These are phyloP conservation scores for Saccharomycopsis phalli DNA, from an alignment of 1,139 yeast species.

Conservation along the genomic window DNA sequence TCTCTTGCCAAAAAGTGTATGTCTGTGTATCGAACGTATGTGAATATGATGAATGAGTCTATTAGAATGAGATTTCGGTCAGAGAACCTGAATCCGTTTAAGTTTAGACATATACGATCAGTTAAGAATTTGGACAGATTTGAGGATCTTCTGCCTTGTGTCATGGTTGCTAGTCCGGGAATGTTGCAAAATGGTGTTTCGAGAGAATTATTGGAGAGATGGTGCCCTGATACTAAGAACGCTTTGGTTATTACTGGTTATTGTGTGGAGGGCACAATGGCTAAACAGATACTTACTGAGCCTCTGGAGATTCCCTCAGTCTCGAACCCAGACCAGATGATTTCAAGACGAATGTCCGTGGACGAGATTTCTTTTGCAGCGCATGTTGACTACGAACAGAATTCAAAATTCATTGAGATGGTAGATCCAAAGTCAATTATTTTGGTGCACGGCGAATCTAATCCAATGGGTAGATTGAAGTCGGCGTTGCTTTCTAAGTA, in stretches of 20 bases:
- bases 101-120: slow-evolving; percentile 77
- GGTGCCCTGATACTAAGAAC: slow-evolving; percentile 97
- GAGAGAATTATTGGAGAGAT: slow-evolving; percentile 78
- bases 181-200: slow-evolving; percentile 96
- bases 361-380: slow-evolving; percentile 98
- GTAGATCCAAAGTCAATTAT: slow-evolving; percentile 79
- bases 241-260: slow-evolving; percentile 88
- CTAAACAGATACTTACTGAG: slow-evolving; percentile 77
- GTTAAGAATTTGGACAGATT: slow-evolving; percentile 73
- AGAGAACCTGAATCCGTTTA: slow-evolving; percentile 75
- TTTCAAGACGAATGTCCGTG: slow-evolving; percentile 81
- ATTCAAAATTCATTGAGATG: slow-evolving; percentile 79
- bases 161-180: slow-evolving; percentile 94
- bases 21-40: slow-evolving; percentile 95
- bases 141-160: slow-evolving; percentile 93
- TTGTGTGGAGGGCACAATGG: slow-evolving; percentile 97
- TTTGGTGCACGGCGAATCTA: slow-evolving; percentile 95
- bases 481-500: slow-evolving; percentile 88
- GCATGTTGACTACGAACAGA: slow-evolving; percentile 93
- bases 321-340: slow-evolving; percentile 66
- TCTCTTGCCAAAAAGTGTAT: slow-evolving; percentile 90
- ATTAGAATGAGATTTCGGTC: slow-evolving; percentile 74
- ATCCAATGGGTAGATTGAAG: slow-evolving; percentile 94
- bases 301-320: slow-evolving; percentile 83
- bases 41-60: slow-evolving; percentile 93